phyloP scores from a whole-genome alignment of 768 basidiomycete species.

The Hysterangium stoloniferum region DNA sequence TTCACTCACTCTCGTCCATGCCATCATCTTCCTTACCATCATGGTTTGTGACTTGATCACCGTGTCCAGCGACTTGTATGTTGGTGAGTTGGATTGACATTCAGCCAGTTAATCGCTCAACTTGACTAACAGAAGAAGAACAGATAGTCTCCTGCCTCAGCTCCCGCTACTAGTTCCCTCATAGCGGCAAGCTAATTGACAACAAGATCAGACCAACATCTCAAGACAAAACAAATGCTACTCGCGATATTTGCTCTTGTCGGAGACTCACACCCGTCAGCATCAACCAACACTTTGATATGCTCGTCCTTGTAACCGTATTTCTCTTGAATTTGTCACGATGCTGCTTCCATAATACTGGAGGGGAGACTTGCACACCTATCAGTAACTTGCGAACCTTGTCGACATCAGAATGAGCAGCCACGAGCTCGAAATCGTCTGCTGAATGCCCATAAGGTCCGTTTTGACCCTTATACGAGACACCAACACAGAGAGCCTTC shows the following conservation, averaged over 20 bases:
- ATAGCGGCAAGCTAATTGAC: conserved; percentile 2
- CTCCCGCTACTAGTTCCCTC: neutral
- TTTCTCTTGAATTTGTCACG: too few species aligned
- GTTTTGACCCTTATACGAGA: conserved; percentile 6
- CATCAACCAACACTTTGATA: conserved; percentile 3
- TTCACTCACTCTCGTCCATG: conserved; percentile 9
- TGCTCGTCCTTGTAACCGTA: conserved; percentile 7
- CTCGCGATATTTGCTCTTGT: conserved; percentile 6
- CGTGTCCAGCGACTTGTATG: conserved; percentile 9
- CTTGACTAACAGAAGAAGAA: conserved; percentile 10
- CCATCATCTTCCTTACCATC: conserved; percentile 8
- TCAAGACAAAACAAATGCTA: too few species aligned
- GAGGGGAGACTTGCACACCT: too few species aligned
- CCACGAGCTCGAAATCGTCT: conserved; percentile 2
- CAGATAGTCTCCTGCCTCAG: conserved; percentile 2
- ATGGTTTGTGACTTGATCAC: conserved; percentile 10
- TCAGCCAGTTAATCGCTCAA: neutral
- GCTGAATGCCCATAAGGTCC: conserved; percentile 7
- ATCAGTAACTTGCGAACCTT: conserved; percentile 1
- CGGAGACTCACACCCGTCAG: neutral
- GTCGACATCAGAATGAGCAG: conserved; percentile 1
- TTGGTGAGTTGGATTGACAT: neutral
- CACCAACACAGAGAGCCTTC: conserved; percentile 8
- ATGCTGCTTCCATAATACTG: too few species aligned
- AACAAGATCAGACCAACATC: neutral